These are phyloP conservation scores for Stellera chamaejasme DNA, from an alignment of 345 rosid genomes.

Conservation along the genomic window DNA sequence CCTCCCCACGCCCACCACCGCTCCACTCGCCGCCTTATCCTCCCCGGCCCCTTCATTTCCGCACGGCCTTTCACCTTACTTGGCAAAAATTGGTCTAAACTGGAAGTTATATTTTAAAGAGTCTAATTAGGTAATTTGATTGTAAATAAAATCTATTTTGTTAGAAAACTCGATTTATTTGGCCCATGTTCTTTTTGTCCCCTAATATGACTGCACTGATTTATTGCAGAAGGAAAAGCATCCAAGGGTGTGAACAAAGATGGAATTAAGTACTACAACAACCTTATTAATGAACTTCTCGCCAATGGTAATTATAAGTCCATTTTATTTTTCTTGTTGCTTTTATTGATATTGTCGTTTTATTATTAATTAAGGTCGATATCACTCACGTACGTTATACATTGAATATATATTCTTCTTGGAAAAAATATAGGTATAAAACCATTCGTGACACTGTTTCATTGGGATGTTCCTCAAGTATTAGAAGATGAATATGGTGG, in stretches of 20 bases:
- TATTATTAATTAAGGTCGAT: slow-evolving; percentile 20
- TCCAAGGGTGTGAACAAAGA: slow-evolving; percentile 15
- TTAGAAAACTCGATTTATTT: too few species aligned
- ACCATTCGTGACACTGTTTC: slow-evolving; percentile 39
- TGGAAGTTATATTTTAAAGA: too few species aligned
- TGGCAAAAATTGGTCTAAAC: too few species aligned
- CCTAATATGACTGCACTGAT: neutral
- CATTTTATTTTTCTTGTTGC: neutral
- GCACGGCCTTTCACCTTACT: too few species aligned
- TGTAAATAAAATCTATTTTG: too few species aligned
- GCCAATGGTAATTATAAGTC: slow-evolving; percentile 9
- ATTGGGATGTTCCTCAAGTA: slow-evolving; percentile 39
- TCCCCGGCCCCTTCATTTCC: too few species aligned
- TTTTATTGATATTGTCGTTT: neutral
- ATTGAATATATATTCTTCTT: neutral
- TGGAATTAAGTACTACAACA: slow-evolving; percentile 25
- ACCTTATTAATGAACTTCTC: slow-evolving; percentile 22
- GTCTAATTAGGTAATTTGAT: too few species aligned
- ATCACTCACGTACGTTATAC: slow-evolving; percentile 21
- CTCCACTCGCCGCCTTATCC: too few species aligned
- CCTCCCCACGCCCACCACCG: too few species aligned
- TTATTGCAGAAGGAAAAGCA: slow-evolving; percentile 19
- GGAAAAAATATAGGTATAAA: slow-evolving; percentile 15
- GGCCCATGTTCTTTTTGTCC: too few species aligned
- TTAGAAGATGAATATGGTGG: slow-evolving; percentile 35